phyloP scores from a whole-genome alignment of 495 filamentous ascomycete genomes.

The Neurospora sp. region DNA sequence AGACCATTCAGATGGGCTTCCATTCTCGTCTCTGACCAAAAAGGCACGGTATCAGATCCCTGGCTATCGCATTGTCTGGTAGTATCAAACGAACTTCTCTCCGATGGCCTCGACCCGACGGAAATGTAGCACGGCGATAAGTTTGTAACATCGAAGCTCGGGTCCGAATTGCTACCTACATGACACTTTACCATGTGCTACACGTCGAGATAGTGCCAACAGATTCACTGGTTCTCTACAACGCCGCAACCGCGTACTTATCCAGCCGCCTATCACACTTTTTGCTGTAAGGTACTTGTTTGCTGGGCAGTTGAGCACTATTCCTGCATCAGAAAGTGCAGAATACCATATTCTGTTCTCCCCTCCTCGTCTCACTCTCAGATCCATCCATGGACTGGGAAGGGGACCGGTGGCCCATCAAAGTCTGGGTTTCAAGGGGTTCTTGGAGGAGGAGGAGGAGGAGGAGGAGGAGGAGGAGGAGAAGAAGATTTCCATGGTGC shows the following conservation, averaged over 20 bases:
- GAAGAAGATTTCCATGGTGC: not conserved
- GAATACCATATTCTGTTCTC: not conserved
- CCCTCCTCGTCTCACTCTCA: not conserved
- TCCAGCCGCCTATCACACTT: not conserved
- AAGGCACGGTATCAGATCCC: slow-evolving; percentile 1
- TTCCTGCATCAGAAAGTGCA: not conserved
- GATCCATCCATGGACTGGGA: not conserved
- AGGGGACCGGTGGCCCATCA: not conserved
- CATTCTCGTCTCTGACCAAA: not conserved
- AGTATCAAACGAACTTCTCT: slow-evolving; percentile 11
- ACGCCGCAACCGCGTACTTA: not conserved
- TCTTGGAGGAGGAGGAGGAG: not conserved
- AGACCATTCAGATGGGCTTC: not conserved
- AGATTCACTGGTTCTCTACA: not conserved
- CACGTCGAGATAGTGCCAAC: not conserved
- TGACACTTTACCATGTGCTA: not conserved
- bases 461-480: not conserved
- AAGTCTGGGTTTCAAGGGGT: not conserved
- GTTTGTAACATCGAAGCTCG: not conserved
- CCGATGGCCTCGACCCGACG: slow-evolving; percentile 1
- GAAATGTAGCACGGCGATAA: not conserved
- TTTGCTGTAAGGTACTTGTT: not conserved
- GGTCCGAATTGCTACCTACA: not conserved
- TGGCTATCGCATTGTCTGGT: slow-evolving; percentile 6
- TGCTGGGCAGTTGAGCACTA: not conserved